These are phyloP conservation scores for Gastrolobium bilobum DNA, from an alignment of 306 rosid genomes.

Conservation along the genomic window DNA sequence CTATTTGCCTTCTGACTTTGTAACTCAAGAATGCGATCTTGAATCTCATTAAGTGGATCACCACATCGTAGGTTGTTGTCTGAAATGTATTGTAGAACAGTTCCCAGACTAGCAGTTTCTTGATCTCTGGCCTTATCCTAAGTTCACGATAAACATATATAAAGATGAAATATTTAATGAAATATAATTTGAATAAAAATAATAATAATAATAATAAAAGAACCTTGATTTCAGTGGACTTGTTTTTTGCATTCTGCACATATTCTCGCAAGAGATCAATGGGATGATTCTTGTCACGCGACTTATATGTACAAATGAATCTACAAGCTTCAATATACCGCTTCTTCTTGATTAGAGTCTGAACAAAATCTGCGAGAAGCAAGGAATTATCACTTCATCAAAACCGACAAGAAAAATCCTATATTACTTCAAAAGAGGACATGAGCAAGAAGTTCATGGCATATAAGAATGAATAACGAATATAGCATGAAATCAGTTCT, in stretches of 20 bases:
- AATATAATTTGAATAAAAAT: background rate
- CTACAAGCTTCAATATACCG: constrained; percentile 61
- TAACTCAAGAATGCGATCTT: constrained; percentile 47
- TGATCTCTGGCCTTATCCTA: constrained; percentile 59
- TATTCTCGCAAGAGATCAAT: constrained; percentile 48
- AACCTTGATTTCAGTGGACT: constrained; percentile 51
- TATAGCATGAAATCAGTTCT: background rate
- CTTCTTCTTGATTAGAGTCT: constrained; percentile 50
- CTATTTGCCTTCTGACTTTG: constrained; percentile 24
- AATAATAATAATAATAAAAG: background rate
- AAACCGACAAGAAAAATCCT: background rate
- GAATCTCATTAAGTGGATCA: constrained; percentile 46
- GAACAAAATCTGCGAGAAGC: constrained; percentile 50
- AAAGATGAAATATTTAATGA: constrained; percentile 29
- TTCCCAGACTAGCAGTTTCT: constrained; percentile 53
- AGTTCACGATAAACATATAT: constrained; percentile 1
- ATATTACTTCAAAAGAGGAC: too few species aligned
- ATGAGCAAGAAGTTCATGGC: too few species aligned
- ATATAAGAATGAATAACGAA: background rate
- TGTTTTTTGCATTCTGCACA: constrained; percentile 41
- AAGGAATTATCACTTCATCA: constrained; percentile 2
- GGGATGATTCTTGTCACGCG: constrained; percentile 51
- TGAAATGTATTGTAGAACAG: constrained; percentile 52
- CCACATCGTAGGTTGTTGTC: constrained; percentile 53
- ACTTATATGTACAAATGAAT: constrained; percentile 57